Evolutionary conservation across 768 basidiomycete species (phyloP).

Genomic region (Coprinellus micaceus): DNA sequence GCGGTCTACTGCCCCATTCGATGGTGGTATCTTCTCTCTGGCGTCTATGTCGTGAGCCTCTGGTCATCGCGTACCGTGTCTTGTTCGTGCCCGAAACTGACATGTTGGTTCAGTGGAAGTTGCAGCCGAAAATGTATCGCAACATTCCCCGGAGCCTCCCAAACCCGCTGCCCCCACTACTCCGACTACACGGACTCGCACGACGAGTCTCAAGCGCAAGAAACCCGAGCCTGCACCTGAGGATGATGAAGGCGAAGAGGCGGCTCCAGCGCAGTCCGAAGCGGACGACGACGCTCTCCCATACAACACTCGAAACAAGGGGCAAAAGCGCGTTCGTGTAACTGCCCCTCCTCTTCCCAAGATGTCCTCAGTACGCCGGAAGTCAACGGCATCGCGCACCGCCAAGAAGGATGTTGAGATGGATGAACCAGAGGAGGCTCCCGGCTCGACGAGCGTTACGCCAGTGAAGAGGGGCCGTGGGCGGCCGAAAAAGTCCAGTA

Average conservation of each 20-base stretch:
- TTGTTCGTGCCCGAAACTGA: too few relatives aligned
- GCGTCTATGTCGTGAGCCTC: too few relatives aligned
- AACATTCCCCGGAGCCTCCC: neutral
- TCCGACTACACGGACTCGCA: neutral
- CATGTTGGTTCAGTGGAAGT: too few relatives aligned
- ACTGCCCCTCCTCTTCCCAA: neutral
- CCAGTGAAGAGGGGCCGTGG: neutral
- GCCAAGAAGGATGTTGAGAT: too few relatives aligned
- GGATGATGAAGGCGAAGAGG: neutral
- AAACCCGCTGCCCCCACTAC: neutral
- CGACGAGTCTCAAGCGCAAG: neutral
- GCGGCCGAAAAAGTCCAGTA: neutral
- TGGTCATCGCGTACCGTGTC: too few relatives aligned
- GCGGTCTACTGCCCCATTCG: too few relatives aligned
- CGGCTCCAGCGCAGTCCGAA: too few relatives aligned
- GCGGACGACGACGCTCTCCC: neutral
- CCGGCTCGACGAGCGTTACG: neutral
- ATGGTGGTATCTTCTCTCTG: neutral
- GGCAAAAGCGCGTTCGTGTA: slow-evolving; percentile 2
- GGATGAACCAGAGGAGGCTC: neutral
- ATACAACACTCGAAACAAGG: slow-evolving; percentile 5
- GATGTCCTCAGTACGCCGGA: neutral
- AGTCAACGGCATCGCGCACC: too few relatives aligned
- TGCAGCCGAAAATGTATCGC: neutral
- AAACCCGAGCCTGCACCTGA: neutral